Evolutionary conservation across 2,329 filamentous ascomycete species (phyloP).

Genomic region (Ambrosiella beaveri): DNA sequence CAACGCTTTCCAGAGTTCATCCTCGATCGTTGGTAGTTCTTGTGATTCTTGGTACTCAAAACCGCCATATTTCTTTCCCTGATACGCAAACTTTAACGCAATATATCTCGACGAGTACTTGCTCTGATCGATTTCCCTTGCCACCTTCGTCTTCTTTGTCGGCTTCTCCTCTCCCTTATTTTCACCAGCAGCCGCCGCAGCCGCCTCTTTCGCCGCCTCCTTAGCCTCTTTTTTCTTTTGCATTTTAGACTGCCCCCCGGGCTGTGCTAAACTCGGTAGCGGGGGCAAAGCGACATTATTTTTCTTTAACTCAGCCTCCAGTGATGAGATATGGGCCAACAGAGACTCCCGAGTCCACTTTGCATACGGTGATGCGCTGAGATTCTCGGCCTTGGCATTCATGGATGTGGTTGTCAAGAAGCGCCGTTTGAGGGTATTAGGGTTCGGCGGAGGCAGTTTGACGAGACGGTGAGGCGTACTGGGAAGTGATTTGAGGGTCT

Average conservation of each 20-base stretch:
- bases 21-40: conserved; percentile 67
- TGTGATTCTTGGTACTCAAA: conserved; percentile 72
- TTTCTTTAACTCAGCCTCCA: conserved; percentile 49
- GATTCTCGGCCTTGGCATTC: background rate
- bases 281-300: conserved; percentile 11
- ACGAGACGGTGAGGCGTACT: background rate
- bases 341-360: conserved; percentile 53
- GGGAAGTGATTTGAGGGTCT: background rate
- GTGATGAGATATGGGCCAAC: conserved; percentile 45
- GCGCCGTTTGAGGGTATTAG: conserved; percentile 2
- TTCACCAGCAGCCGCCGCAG: conserved; percentile 1
- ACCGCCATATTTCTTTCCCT: conserved; percentile 81
- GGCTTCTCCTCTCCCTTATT: conserved; percentile 7
- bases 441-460: background rate
- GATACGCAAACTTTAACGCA: conserved; percentile 83
- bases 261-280: conserved; percentile 10
- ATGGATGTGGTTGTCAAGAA: conserved; percentile 7
- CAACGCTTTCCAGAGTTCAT: conserved; percentile 83
- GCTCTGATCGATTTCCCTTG: conserved; percentile 49
- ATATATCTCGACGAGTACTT: conserved; percentile 72
- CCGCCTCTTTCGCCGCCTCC: background rate
- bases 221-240: conserved; percentile 9
- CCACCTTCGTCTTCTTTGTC: conserved; percentile 23
- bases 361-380: conserved; percentile 32
- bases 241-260: conserved; percentile 1